These are phyloP conservation scores for Parasitella parasitica DNA, from an alignment of 371 early-diverging fungal species.

Conservation along the genomic window DNA sequence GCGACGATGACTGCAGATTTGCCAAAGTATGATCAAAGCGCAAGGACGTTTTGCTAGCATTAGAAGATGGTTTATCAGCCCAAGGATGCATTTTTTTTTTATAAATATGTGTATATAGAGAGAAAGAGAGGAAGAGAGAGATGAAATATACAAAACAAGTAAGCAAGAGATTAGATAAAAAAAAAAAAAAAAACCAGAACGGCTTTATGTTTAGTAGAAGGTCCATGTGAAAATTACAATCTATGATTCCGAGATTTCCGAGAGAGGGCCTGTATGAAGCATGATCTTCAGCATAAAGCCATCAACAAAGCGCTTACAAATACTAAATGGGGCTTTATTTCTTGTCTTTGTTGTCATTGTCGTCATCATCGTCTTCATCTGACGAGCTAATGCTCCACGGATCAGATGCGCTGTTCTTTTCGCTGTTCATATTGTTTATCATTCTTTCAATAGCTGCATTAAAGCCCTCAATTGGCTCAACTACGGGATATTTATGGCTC, in stretches of 20 bases:
- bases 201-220: neutral
- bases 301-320: neutral
- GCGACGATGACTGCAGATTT: neutral
- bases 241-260: neutral
- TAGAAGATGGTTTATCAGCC: conserved; percentile 11
- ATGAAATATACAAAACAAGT: neutral
- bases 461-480: neutral
- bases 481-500: neutral
- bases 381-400: neutral
- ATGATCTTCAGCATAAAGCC: neutral
- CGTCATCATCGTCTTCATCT: neutral
- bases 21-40: conserved; percentile 16
- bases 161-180: neutral
- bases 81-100: conserved; percentile 27
- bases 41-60: neutral
- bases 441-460: neutral
- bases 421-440: neutral
- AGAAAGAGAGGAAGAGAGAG: neutral
- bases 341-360: neutral
- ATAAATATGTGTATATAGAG: no score
- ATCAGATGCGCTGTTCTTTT: neutral
- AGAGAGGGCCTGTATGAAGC: neutral
- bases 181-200: neutral
- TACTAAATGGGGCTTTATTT: neutral
- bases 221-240: neutral